Evolutionary conservation across 2,329 filamentous ascomycete species (phyloP), one percentile per base, ranked within the genome.

Genomic region (Colletotrichum sp.): DNA sequence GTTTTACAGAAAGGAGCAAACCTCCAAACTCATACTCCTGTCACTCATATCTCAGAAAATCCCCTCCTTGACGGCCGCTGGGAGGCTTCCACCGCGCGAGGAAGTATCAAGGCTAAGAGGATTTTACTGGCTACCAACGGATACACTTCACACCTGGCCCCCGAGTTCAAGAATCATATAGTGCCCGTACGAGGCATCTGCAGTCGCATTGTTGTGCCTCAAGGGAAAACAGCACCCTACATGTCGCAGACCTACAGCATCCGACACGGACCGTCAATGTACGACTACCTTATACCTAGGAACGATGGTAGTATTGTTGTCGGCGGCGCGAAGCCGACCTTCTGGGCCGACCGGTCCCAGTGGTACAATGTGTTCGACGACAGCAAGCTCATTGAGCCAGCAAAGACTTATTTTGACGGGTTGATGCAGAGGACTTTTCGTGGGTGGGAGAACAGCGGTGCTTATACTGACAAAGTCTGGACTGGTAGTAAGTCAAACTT

Each of bases 241-340:
- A 91, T 34, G 81, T 83, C 7, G 87, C 36, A 85, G 4, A 92
- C 91, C 2, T 93, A 92, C 78, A 92, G 88, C n/a, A 91, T 94
- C 77, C 89, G 93, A 26, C 92, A 91, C 36, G 57, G 52, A 79
- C 84, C 86, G 3, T 82, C 85, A 21, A 91, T 92, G 1, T 93
- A 92, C 79, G 93, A 94, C 76, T 95, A 94, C 81, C 91, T 94
- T 87, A 90, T 94, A 8, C 87, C 90, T 2, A 86, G 91, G 1
- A 88, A 88, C 0, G 82, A 85, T n/a, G 87, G 86, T 0, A 85
- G 59, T 24, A 80, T 80, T 10, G 32, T 81, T 6, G 78, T 81
- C 1, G 84, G 84, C 1, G 84, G 83, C 12, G 82, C 79, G 13
- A 78, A 78, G 67, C 28, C 78, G 72, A 79, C 78, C 1, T 89